phyloP scores from a whole-genome alignment of 1,284 basidiomycete species.

The Sutorius eximius region DNA sequence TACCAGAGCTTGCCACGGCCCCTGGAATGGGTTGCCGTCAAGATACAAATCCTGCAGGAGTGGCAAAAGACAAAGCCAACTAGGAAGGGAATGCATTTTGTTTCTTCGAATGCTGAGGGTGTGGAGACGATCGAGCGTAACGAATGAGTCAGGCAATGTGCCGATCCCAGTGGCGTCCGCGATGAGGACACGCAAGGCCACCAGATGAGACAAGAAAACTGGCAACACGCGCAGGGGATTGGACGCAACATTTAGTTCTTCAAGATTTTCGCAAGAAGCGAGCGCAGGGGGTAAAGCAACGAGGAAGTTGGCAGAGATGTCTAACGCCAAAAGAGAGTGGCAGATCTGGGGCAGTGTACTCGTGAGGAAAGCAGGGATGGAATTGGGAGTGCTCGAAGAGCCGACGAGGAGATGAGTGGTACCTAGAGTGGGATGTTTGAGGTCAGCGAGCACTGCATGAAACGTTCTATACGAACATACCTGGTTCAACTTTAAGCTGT shows the following conservation, averaged over 20 bases:
- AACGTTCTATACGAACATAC: conserved; percentile 44
- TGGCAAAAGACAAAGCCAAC: conserved; percentile 87
- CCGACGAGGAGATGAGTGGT: conserved; percentile 89
- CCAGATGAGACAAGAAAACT: conserved; percentile 75
- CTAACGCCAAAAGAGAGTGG: conserved; percentile 80
- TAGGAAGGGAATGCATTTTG: conserved; percentile 84
- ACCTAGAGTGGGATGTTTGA: conserved; percentile 44
- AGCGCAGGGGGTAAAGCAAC: conserved; percentile 79
- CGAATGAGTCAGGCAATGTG: conserved; percentile 70
- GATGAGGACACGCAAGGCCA: conserved; percentile 81
- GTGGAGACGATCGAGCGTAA: conserved; percentile 72
- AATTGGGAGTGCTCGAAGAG: conserved; percentile 72
- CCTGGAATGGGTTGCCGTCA: conserved; percentile 92
- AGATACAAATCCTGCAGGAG: conserved; percentile 85
- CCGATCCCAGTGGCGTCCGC: conserved; percentile 85
- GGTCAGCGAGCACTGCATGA: conserved; percentile 1
- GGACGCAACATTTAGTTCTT: conserved; percentile 92
- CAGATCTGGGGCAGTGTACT: conserved; percentile 68
- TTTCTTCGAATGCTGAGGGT: conserved; percentile 89
- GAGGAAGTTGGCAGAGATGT: conserved; percentile 87
- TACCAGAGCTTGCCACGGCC: conserved; percentile 87
- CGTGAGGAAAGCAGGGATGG: conserved; percentile 73
- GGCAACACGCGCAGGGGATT: conserved; percentile 88
- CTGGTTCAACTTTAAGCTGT: conserved; percentile 65
- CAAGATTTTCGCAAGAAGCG: conserved; percentile 73